Percentiles rank a stretch among this genome's conserved stretches.
phyloP scores from a whole-genome alignment of 495 filamentous ascomycete genomes.

The Penicillium steckii region DNA sequence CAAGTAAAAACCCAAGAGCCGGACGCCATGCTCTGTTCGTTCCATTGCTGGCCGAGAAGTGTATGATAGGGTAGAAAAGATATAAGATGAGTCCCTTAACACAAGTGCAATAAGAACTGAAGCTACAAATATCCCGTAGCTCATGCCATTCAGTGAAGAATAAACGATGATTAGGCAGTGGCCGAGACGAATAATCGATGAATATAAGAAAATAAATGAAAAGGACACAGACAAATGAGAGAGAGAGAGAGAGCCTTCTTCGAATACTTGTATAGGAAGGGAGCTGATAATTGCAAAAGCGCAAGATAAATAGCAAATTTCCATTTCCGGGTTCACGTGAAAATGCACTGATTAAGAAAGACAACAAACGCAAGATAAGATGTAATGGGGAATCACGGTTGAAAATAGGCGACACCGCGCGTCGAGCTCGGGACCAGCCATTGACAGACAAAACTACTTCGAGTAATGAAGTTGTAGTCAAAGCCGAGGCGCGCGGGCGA shows the following conservation, averaged over 20 bases:
- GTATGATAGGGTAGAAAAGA: neutral
- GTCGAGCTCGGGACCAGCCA: neutral
- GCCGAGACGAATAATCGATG: neutral
- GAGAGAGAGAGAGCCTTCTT: conserved; percentile 9
- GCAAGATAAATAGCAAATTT: conserved; percentile 21
- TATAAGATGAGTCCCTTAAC: neutral
- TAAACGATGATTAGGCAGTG: neutral
- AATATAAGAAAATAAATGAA: neutral
- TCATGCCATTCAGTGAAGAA: conserved; percentile 15
- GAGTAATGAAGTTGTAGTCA: neutral
- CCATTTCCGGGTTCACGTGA: conserved; percentile 28
- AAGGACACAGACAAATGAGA: neutral
- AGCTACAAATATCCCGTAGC: conserved; percentile 22
- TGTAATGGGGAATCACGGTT: conserved; percentile 32
- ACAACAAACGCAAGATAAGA: conserved; percentile 15
- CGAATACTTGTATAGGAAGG: conserved; percentile 17
- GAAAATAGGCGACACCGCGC: conserved; percentile 9
- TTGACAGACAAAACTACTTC: neutral
- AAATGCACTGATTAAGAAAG: conserved; percentile 24
- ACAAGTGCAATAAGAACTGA: conserved; percentile 4
- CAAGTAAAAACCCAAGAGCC: neutral
- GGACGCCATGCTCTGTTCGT: neutral
- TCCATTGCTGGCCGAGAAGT: neutral
- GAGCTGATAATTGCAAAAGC: conserved; percentile 15
- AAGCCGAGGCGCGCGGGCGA: conserved; percentile 8